Percentiles rank a stretch among this genome's conserved stretches.
Evolutionary conservation across 352 stramenopile genomes (phyloP).

Genomic region (Phytophthora pini): DNA sequence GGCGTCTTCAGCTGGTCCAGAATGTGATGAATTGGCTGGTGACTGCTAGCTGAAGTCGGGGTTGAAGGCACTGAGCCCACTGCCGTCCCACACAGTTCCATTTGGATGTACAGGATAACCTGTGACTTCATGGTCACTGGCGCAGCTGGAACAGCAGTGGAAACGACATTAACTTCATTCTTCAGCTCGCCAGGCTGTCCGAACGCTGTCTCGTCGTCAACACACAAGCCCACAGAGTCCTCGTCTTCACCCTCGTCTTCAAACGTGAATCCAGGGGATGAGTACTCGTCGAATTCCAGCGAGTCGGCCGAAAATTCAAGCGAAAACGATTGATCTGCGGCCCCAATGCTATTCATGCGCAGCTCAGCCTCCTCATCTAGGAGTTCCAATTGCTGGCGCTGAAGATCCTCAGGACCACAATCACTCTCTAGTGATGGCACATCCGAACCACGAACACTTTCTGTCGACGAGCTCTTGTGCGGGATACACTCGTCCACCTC

Average conservation of each 20-base stretch:
- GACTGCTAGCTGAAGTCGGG: constrained; percentile 19
- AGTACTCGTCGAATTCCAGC: constrained; percentile 65
- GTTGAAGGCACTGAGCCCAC: constrained; percentile 31
- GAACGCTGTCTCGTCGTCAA: constrained; percentile 39
- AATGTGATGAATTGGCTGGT: constrained; percentile 56
- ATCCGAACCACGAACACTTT: constrained; percentile 49
- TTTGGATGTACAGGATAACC: constrained; percentile 82
- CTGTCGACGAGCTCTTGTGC: constrained; percentile 34
- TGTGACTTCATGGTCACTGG: constrained; percentile 41
- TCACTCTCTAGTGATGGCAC: constrained; percentile 35
- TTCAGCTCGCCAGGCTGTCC: constrained; percentile 29
- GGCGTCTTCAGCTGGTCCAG: constrained; percentile 47
- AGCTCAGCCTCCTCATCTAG: constrained; percentile 41
- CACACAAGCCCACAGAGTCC: constrained; percentile 40
- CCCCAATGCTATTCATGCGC: constrained; percentile 23
- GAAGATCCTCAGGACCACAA: constrained; percentile 22
- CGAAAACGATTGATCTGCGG: constrained; percentile 59
- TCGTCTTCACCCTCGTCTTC: constrained; percentile 53
- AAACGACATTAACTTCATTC: constrained; percentile 15
- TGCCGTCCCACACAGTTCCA: constrained; percentile 64
- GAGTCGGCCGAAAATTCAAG: constrained; percentile 56
- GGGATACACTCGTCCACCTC: constrained; percentile 53
- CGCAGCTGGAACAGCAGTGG: constrained; percentile 11
- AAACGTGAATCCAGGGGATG: constrained; percentile 64
- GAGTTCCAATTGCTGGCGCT: constrained; percentile 37